phyloP scores from a whole-genome alignment of 2,329 filamentous ascomycete species.

The Onygenales sp. region DNA sequence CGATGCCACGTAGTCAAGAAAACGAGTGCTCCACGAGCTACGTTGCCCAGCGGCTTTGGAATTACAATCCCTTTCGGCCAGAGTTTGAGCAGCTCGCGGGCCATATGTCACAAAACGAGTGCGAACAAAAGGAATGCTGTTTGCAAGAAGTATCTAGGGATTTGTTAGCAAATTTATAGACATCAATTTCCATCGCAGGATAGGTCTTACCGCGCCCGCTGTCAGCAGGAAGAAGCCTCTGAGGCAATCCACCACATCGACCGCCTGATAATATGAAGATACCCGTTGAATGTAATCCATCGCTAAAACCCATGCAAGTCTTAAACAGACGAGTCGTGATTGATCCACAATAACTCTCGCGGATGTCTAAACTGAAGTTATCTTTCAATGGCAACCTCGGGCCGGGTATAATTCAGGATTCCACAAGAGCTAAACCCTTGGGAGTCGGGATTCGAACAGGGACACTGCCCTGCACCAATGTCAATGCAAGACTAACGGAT shows the following conservation, averaged over 20 bases:
- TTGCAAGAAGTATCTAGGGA: constrained; percentile 40
- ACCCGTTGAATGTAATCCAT: no score
- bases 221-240: constrained; percentile 3
- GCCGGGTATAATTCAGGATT: no score
- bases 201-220: constrained; percentile 2
- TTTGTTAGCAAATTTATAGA: neutral
- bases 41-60: constrained; percentile 1
- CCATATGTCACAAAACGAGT: constrained; percentile 53
- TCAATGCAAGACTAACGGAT: neutral
- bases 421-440: no score
- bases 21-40: constrained; percentile 3
- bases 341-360: no score
- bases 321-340: no score
- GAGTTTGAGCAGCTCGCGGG: constrained; percentile 36
- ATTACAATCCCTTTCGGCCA: neutral
- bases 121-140: constrained; percentile 41
- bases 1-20: constrained; percentile 43
- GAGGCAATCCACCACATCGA: constrained; percentile 2
- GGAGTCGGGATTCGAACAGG: no score
- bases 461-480: neutral
- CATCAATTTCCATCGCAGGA: neutral
- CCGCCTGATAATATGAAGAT: neutral
- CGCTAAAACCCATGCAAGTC: neutral
- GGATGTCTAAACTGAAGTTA: no score
- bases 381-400: no score